A percentile compares a stretch with the other conserved stretches of the same genome.
Conservation (phyloP, 441 rosid species). For the Dalechampia spathulata region DNA sequence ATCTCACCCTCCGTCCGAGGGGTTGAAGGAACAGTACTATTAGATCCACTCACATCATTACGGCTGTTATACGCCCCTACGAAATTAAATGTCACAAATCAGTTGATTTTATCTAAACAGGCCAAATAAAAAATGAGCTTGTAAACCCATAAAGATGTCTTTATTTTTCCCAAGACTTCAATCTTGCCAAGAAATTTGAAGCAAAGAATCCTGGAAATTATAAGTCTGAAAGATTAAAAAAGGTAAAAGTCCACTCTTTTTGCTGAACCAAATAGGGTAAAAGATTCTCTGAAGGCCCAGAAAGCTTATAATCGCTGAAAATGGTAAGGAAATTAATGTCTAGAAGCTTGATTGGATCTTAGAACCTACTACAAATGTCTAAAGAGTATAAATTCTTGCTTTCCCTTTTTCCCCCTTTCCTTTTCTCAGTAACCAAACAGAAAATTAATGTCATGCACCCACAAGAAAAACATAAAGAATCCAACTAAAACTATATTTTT, state of each 20-base stretch:
- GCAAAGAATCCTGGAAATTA: neutral
- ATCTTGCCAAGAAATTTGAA: neutral
- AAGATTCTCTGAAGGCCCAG: too few relatives aligned
- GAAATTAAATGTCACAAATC: constrained; percentile 9
- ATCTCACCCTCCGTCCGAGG: constrained; percentile 79
- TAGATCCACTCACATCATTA: constrained; percentile 36
- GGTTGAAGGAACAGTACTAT: constrained; percentile 48
- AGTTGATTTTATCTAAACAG: neutral
- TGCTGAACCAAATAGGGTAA: neutral
- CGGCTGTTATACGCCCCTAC: constrained; percentile 46
- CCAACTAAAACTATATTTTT: neutral
- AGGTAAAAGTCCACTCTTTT: too few relatives aligned
- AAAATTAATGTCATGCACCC: neutral
- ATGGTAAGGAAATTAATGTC: too few relatives aligned
- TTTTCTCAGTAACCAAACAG: constrained; percentile 14
- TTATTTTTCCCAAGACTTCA: too few relatives aligned
- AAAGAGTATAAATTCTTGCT: constrained; percentile 5
- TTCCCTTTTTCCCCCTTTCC: neutral
- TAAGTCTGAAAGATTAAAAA: too few relatives aligned
- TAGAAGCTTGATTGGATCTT: constrained; percentile 3
- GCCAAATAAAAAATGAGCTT: neutral
- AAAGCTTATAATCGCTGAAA: too few relatives aligned
- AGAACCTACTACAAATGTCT: neutral
- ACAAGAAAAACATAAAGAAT: neutral
- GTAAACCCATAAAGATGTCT: too few relatives aligned